Evolutionary conservation across 1,139 yeast genomes (phyloP).

Genomic region (Saccharomyces hybrid): DNA sequence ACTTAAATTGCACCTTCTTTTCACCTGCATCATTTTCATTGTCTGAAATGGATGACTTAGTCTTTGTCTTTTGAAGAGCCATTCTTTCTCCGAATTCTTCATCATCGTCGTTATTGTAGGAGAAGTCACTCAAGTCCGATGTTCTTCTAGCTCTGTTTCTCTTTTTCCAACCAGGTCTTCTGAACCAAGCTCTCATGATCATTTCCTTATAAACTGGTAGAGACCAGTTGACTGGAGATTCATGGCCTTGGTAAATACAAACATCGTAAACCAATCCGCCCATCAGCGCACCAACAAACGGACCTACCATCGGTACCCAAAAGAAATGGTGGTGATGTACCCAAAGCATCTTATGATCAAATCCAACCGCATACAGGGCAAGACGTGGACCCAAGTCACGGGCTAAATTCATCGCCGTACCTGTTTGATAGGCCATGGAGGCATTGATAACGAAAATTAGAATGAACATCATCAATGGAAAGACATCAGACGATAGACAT

Average conservation of each 20-base stretch:
- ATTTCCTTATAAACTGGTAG: constrained; percentile 22
- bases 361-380: constrained; percentile 41
- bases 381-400: constrained; percentile 48
- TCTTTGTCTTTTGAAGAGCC: constrained; percentile 14
- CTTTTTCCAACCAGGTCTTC: constrained; percentile 27
- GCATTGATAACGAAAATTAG: constrained; percentile 40
- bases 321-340: constrained; percentile 38
- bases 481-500: constrained; percentile 38
- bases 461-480: constrained; percentile 40
- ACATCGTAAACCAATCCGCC: constrained; percentile 44
- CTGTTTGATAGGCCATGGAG: constrained; percentile 43
- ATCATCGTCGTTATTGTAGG: constrained; percentile 20
- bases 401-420: constrained; percentile 45
- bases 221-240: constrained; percentile 42
- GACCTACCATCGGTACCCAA: constrained; percentile 46
- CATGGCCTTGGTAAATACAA: constrained; percentile 42
- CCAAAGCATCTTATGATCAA: constrained; percentile 37
- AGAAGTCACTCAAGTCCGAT: constrained; percentile 26
- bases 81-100: constrained; percentile 1
- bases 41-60: constrained; percentile 9
- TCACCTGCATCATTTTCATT: constrained; percentile 17
- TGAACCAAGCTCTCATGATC: constrained; percentile 23
- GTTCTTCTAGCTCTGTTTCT: constrained; percentile 23
- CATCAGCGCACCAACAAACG: constrained; percentile 37
- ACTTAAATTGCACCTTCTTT: constrained; percentile 22